Percentiles rank a stretch among this genome's conserved stretches.
Conservation (phyloP, 2,329 filamentous ascomycete species). For the Botrytis porri region DNA sequence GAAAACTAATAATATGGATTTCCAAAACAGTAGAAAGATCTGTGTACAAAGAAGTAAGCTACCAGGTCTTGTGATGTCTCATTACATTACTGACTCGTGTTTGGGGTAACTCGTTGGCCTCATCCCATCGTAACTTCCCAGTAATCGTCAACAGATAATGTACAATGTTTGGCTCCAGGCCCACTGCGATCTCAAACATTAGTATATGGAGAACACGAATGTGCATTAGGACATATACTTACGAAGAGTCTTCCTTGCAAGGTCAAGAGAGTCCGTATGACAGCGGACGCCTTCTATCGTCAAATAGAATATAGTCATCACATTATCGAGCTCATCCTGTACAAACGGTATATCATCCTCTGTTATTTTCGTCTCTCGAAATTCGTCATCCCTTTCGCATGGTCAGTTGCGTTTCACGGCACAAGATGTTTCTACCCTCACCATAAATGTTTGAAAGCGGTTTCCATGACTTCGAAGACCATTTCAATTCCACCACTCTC, state of each 20-base stretch:
- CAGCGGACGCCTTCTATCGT: constrained; percentile 55
- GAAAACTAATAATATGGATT: constrained; percentile 80
- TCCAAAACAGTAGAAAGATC: constrained; percentile 86
- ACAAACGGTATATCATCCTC: constrained; percentile 39
- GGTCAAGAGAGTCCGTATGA: constrained; percentile 48
- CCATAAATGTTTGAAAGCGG: constrained; percentile 35
- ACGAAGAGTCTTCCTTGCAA: constrained; percentile 46
- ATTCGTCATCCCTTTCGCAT: constrained; percentile 38
- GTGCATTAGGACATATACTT: constrained; percentile 35
- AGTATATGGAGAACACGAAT: constrained; percentile 23
- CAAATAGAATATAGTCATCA: constrained; percentile 63
- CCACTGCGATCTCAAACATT: constrained; percentile 40
- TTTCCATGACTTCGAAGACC: constrained; percentile 36
- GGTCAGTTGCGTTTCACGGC: constrained; percentile 14
- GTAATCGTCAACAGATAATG: constrained; percentile 69
- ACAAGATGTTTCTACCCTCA: constrained; percentile 31
- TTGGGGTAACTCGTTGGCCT: constrained; percentile 58
- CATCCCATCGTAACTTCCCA: constrained; percentile 71
- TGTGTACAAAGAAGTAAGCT: constrained; percentile 39
- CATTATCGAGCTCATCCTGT: constrained; percentile 59
- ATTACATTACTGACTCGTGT: constrained; percentile 53
- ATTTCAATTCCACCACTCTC: constrained; percentile 43
- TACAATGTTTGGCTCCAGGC: constrained; percentile 64
- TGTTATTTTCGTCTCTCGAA: constrained; percentile 32
- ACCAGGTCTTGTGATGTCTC: background rate